Conservation (phyloP, 805 yeast species). For the Barnettozyma siamensis region DNA sequence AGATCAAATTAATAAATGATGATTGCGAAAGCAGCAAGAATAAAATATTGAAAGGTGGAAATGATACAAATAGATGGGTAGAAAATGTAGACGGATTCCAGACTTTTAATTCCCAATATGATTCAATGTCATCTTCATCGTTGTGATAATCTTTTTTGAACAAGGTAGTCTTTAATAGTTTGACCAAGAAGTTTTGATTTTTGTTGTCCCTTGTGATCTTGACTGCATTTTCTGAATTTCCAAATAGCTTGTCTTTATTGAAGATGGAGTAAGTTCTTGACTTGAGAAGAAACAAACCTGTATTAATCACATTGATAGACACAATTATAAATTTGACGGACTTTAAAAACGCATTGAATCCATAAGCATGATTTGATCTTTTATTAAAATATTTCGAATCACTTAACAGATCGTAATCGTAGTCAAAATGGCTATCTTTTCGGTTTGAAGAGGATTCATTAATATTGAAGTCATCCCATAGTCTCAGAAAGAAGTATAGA, state of each 20-base stretch:
- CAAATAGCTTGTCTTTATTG: slow-evolving; percentile 18
- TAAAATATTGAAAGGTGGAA: slow-evolving; percentile 52
- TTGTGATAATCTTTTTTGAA: slow-evolving; percentile 3
- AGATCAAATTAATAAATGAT: slow-evolving; percentile 31
- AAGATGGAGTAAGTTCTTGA: slow-evolving; percentile 22
- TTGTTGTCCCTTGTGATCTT: slow-evolving; percentile 14
- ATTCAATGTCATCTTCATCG: slow-evolving; percentile 17
- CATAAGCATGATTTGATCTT: slow-evolving; percentile 2
- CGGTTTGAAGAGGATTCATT: slow-evolving; percentile 2
- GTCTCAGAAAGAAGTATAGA: slow-evolving; percentile 20
- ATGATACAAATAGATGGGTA: slow-evolving; percentile 43
- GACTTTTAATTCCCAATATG: slow-evolving; percentile 50
- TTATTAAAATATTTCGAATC: slow-evolving; percentile 20
- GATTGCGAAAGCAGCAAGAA: slow-evolving; percentile 36
- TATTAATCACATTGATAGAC: slow-evolving; percentile 17
- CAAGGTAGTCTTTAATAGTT: not conserved
- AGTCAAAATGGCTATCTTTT: slow-evolving; percentile 7
- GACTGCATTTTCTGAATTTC: slow-evolving; percentile 14
- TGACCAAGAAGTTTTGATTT: not conserved
- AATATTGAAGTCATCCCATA: slow-evolving; percentile 20
- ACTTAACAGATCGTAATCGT: slow-evolving; percentile 11
- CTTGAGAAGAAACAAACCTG: slow-evolving; percentile 17
- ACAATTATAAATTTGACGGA: slow-evolving; percentile 13
- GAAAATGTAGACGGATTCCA: slow-evolving; percentile 66
- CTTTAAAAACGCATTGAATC: slow-evolving; percentile 5